A percentile compares a stretch with the other conserved stretches of the same genome.
Conservation (phyloP, 192 early-diverging fungal species). For the Coemansia furcata region DNA sequence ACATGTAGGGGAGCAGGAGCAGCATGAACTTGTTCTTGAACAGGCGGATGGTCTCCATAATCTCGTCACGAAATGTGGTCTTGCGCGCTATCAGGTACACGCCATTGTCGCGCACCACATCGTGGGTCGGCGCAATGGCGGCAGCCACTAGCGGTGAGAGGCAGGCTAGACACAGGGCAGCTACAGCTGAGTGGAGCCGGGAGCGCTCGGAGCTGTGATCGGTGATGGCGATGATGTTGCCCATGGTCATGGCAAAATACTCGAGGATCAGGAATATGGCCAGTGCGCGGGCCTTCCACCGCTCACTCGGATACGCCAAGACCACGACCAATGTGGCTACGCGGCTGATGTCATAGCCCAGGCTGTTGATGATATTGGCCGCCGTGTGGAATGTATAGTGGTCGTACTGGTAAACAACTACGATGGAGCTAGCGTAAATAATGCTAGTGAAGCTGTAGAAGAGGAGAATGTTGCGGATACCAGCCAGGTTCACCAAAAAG, state of each 20-base stretch:
- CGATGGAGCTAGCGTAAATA: slow-evolving; percentile 22
- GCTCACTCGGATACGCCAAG: slow-evolving; percentile 33
- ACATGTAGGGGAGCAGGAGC: slow-evolving; percentile 38
- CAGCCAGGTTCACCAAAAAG: slow-evolving; percentile 30
- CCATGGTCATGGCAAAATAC: slow-evolving; percentile 33
- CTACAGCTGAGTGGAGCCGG: slow-evolving; percentile 15
- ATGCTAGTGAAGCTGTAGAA: slow-evolving; percentile 22
- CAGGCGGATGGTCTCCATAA: slow-evolving; percentile 16
- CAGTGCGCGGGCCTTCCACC: slow-evolving; percentile 35
- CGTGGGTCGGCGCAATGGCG: slow-evolving; percentile 30
- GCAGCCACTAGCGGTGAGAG: slow-evolving; percentile 23
- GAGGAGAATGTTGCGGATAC: slow-evolving; percentile 24
- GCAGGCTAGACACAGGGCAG: slow-evolving; percentile 16
- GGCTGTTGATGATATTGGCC: slow-evolving; percentile 11
- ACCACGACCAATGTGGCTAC: slow-evolving; percentile 34
- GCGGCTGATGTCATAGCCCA: slow-evolving; percentile 25
- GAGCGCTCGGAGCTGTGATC: slow-evolving; percentile 7
- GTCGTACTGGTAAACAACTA: slow-evolving; percentile 17
- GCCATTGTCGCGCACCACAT: slow-evolving; percentile 37
- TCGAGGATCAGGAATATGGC: slow-evolving; percentile 23
- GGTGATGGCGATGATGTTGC: slow-evolving; percentile 24
- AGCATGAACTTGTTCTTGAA: slow-evolving; percentile 31
- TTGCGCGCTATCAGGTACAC: slow-evolving; percentile 36
- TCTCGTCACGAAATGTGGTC: slow-evolving; percentile 15
- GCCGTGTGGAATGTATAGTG: slow-evolving; percentile 7